Base-by-base conservation (phyloP, 768 basidiomycete genomes). In the Termitomyces titanicus region DNA sequence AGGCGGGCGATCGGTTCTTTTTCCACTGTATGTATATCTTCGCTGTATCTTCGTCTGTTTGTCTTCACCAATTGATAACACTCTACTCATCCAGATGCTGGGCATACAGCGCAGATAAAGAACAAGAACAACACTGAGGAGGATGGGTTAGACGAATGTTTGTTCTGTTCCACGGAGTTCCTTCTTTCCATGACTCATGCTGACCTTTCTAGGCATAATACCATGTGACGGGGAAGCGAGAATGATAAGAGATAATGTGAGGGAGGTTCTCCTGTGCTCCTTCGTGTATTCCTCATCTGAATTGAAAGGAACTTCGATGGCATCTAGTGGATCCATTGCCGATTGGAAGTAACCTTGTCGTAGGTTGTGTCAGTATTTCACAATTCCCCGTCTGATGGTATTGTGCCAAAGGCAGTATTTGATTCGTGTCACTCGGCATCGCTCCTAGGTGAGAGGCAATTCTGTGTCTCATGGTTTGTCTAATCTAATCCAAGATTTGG, bases 141-240 rank as follows among this genome's bases (percentile, higher is more conserved):
- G 20, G 83, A 84, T 56, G 76, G 79, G 2, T 64, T 72, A 53
- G 81, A 84, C 46, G 82, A 84, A 68, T 77, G 83, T 29, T 81
- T 35, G 22, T 72, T 60, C 8, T 22, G 9, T 47, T 47, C n/a
- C 1, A 6, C 20, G 0, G 22, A 6, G 33, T 34, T 47, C 20
- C 17, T n/a, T 22, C 11, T 29, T 18, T 24, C 24, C 33, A 17
- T 6, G 12, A 6, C 29, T 45, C 33, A 44, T 20, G 20, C 12
- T 12, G 35, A 12, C 2, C 5, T 5, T 42, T 15, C 1, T 49
- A 77, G 77, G 68, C 47, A 68, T 79, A 9, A 63, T 77, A 1
- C 72, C 77, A 0, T 62, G 63, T 17, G 76, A n/a, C n/a, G 17
- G 39, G 20, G 39, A 20, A 18, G 10, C 10, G 10, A 20, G 11